Percentiles rank a stretch among this genome's conserved stretches.
Conservation (phyloP, 1,284 basidiomycete genomes). For the Cutaneotrichosporon cavernicola region DNA sequence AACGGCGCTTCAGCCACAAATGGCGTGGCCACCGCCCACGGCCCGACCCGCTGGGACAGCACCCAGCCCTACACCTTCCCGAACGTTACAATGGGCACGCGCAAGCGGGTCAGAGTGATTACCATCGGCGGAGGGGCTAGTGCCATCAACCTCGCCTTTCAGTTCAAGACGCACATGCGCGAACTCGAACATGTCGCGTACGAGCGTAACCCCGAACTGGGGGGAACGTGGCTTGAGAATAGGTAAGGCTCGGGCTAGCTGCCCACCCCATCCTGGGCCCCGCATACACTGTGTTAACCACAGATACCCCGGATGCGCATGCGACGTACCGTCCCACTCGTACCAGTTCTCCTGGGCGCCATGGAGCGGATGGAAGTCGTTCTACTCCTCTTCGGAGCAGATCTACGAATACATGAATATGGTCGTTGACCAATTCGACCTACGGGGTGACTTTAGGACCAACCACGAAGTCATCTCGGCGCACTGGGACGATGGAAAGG, state of each 20-base stretch:
- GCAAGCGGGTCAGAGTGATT: conserved; percentile 12
- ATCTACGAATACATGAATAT: conserved; percentile 37
- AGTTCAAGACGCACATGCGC: conserved; percentile 13
- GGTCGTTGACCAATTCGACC: conserved; percentile 30
- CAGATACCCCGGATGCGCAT: conserved; percentile 35
- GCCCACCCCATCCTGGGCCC: too few relatives aligned
- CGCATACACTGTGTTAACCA: not conserved
- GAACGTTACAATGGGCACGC: conserved; percentile 7
- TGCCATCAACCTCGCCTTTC: conserved; percentile 18
- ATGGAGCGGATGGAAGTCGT: conserved; percentile 29
- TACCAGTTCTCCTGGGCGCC: conserved; percentile 36
- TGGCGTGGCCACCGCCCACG: not conserved
- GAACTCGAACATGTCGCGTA: conserved; percentile 14
- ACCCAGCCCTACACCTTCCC: conserved; percentile 12
- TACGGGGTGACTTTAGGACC: conserved; percentile 35
- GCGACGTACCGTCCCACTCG: conserved; percentile 39
- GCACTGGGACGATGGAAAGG: conserved; percentile 30
- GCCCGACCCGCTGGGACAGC: not conserved
- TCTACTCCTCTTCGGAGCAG: conserved; percentile 35
- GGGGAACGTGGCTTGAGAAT: conserved; percentile 29
- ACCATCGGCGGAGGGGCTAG: conserved; percentile 19
- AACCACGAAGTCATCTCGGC: conserved; percentile 34
- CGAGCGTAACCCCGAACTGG: conserved; percentile 17
- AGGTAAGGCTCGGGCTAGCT: conserved; percentile 1
- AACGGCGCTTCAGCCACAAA: not conserved